Evolutionary conservation across 306 rosid species (phyloP).

Genomic region (Neltuma alba): DNA sequence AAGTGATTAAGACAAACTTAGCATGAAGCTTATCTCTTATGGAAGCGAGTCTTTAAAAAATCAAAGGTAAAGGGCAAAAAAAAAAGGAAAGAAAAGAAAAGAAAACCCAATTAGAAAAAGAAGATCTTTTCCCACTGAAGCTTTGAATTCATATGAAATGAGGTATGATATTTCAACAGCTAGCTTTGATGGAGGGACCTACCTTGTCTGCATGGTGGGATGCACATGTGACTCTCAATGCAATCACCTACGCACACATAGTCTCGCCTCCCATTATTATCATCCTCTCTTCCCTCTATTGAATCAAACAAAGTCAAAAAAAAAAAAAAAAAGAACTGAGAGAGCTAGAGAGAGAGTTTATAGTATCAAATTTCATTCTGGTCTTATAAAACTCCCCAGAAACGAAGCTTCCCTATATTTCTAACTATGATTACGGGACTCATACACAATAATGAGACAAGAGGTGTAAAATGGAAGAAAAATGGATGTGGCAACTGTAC

Average conservation of each 20-base stretch:
- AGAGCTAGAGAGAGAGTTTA: background rate
- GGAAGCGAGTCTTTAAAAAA: constrained; percentile 12
- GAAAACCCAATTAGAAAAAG: background rate
- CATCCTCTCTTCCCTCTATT: constrained; percentile 37
- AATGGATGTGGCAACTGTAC: background rate
- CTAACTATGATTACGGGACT: background rate
- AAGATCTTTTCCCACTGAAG: constrained; percentile 45
- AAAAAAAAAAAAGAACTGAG: background rate
- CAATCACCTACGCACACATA: constrained; percentile 61
- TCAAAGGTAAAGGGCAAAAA: constrained; percentile 15
- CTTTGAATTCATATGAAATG: constrained; percentile 44
- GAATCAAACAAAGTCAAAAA: background rate
- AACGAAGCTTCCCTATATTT: background rate
- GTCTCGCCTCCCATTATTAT: constrained; percentile 47
- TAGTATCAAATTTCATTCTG: background rate
- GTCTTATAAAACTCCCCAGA: background rate
- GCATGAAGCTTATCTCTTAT: constrained; percentile 37
- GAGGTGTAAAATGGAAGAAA: constrained; percentile 10
- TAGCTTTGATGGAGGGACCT: constrained; percentile 59
- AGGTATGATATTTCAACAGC: constrained; percentile 55
- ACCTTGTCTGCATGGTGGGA: constrained; percentile 76
- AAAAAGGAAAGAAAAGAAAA: constrained; percentile 1
- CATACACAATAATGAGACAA: background rate
- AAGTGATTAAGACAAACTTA: constrained; percentile 44
- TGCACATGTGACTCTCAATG: constrained; percentile 62